phyloP scores from a whole-genome alignment of 2,329 filamentous ascomycete genomes.

The Fusarium incarnatum region DNA sequence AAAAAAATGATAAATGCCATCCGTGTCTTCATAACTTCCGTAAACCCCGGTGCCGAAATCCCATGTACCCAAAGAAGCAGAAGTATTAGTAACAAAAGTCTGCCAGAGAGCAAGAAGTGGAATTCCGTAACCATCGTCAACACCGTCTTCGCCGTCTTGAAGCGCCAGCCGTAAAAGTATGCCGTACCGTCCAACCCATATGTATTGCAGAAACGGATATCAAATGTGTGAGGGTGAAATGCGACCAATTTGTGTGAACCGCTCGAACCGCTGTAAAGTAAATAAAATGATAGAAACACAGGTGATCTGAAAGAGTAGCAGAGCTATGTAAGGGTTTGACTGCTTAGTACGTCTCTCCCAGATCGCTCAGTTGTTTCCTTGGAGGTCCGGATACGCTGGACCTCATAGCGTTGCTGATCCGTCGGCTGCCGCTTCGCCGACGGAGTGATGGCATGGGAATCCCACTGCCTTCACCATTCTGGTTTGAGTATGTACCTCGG shows the following conservation, averaged over 20 bases:
- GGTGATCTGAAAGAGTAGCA: constrained; percentile 26
- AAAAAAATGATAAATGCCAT: constrained; percentile 45
- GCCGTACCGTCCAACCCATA: constrained; percentile 39
- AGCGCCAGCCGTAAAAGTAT: constrained; percentile 47
- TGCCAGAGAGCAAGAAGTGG: constrained; percentile 43
- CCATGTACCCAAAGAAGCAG: constrained; percentile 45
- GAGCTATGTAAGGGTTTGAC: constrained; percentile 14
- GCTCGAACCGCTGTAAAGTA: constrained; percentile 41
- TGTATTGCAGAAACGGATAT: constrained; percentile 41
- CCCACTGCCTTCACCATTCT: constrained; percentile 58
- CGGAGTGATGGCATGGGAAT: constrained; percentile 61
- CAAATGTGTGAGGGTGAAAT: constrained; percentile 36
- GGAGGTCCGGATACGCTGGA: constrained; percentile 49
- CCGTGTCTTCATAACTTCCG: constrained; percentile 49
- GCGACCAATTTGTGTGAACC: constrained; percentile 35
- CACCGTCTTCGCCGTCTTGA: constrained; percentile 44
- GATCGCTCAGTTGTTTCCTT: constrained; percentile 59
- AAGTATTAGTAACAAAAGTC: constrained; percentile 40
- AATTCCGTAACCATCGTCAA: constrained; percentile 49
- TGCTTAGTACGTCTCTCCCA: constrained; percentile 66
- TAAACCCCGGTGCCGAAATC: constrained; percentile 44
- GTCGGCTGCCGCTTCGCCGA: constrained; percentile 59
- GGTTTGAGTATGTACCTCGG: constrained; percentile 61
- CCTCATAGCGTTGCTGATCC: constrained; percentile 55
- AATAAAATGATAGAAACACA: constrained; percentile 37